A percentile compares a stretch with the other conserved stretches of the same genome.
phyloP scores from a whole-genome alignment of 257 asterid genomes.

The Coffea canephora region DNA sequence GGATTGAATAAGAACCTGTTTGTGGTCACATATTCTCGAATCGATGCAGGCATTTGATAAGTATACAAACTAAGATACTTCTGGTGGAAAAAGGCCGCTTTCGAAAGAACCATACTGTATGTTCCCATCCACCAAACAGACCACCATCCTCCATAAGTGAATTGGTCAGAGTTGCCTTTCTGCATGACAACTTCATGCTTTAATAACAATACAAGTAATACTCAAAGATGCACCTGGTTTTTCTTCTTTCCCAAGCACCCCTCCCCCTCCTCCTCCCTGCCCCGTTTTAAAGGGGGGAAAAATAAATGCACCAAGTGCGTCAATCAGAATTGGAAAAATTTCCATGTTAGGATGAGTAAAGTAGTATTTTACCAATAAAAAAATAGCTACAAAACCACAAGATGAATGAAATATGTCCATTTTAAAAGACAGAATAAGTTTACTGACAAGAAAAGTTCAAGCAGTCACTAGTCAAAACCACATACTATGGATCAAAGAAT shows the following conservation, averaged over 20 bases:
- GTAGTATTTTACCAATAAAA: too few species aligned
- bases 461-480: neutral
- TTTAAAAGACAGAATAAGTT: neutral
- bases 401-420: neutral
- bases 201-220: neutral
- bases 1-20: slow-evolving; percentile 45
- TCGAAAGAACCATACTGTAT: slow-evolving; percentile 72
- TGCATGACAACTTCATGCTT: slow-evolving; percentile 23
- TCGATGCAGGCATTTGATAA: slow-evolving; percentile 71
- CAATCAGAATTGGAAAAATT: neutral
- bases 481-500: neutral
- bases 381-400: neutral
- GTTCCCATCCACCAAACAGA: slow-evolving; percentile 88
- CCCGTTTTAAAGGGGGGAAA: neutral
- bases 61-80: slow-evolving; percentile 73
- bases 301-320: neutral
- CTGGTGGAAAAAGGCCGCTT: slow-evolving; percentile 78
- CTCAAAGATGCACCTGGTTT: neutral
- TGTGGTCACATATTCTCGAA: slow-evolving; percentile 58
- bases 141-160: slow-evolving; percentile 73
- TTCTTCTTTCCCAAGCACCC: neutral
- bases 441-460: neutral
- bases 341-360: too few species aligned
- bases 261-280: too few species aligned
- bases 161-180: slow-evolving; percentile 42